Percentiles rank a stretch among this genome's conserved stretches.
Evolutionary conservation across 192 early-diverging fungal genomes (phyloP).

Genomic region (Linderina pennispora): DNA sequence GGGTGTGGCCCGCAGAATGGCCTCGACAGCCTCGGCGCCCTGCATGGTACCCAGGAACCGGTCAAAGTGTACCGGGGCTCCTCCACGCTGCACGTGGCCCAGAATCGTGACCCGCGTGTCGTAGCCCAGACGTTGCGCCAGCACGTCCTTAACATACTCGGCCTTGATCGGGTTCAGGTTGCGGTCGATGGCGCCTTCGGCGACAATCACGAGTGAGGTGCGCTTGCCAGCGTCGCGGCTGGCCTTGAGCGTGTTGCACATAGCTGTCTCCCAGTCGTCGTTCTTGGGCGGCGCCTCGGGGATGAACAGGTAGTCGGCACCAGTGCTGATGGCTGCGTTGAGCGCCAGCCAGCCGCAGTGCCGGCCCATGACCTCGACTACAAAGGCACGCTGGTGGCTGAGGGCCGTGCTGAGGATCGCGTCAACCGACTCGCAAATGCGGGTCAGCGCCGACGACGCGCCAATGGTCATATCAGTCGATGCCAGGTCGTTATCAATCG

Average conservation of each 20-base stretch:
- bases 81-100: slow-evolving; percentile 95
- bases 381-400: slow-evolving; percentile 94
- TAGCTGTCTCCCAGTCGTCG: slow-evolving; percentile 81
- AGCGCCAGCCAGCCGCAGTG: slow-evolving; percentile 95
- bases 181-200: slow-evolving; percentile 92
- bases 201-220: slow-evolving; percentile 92
- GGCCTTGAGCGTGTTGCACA: slow-evolving; percentile 72
- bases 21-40: slow-evolving; percentile 91
- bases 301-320: slow-evolving; percentile 94
- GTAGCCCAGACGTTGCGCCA: slow-evolving; percentile 69
- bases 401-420: slow-evolving; percentile 86
- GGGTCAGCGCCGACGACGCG: slow-evolving; percentile 83
- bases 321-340: slow-evolving; percentile 80
- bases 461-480: slow-evolving; percentile 95
- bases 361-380: slow-evolving; percentile 97
- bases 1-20: slow-evolving; percentile 76
- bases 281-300: slow-evolving; percentile 87
- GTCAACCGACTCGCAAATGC: slow-evolving; percentile 95
- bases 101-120: slow-evolving; percentile 93
- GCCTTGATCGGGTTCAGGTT: slow-evolving; percentile 82
- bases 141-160: slow-evolving; percentile 75
- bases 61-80: slow-evolving; percentile 84
- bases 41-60: slow-evolving; percentile 91
- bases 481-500: slow-evolving; percentile 94
- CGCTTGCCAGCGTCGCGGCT: slow-evolving; percentile 79